Evolutionary conservation across 2,329 filamentous ascomycete genomes (phyloP).

Genomic region (Venturia aucupariae): DNA sequence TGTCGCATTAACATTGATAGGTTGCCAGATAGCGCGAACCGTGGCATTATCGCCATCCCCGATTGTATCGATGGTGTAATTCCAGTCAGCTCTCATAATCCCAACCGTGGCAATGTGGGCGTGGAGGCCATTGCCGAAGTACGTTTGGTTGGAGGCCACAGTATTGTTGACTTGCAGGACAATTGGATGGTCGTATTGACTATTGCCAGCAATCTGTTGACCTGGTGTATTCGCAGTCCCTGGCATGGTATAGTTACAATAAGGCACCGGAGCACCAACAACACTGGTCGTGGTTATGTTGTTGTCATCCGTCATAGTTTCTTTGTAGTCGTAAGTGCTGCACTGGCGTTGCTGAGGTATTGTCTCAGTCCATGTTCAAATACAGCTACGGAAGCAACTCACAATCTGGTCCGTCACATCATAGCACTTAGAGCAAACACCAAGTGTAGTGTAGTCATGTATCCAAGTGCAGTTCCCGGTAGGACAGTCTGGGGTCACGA

Average conservation of each 20-base stretch:
- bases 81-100: slow-evolving; percentile 2
- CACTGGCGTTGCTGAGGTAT: not conserved
- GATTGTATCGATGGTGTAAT: not conserved
- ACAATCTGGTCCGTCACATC: slow-evolving; percentile 13
- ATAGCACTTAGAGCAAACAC: slow-evolving; percentile 14
- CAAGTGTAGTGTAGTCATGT: slow-evolving; percentile 14
- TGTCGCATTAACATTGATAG: slow-evolving; percentile 2
- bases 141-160: slow-evolving; percentile 1
- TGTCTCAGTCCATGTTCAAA: not conserved
- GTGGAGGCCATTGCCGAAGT: slow-evolving; percentile 6
- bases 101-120: not conserved
- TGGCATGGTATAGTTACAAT: slow-evolving; percentile 5
- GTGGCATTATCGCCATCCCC: not conserved
- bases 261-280: not conserved
- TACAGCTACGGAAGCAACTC: not conserved
- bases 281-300: not conserved
- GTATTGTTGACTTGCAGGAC: slow-evolving; percentile 8
- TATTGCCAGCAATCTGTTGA: not conserved
- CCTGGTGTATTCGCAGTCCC: not conserved
- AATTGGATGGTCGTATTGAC: not conserved
- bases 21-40: not conserved
- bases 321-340: slow-evolving; percentile 1
- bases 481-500: slow-evolving; percentile 12
- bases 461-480: slow-evolving; percentile 16
- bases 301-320: not conserved